These are phyloP conservation scores for Endoconidiophora polonica DNA, from an alignment of 2,329 filamentous ascomycete genomes.

Conservation along the genomic window DNA sequence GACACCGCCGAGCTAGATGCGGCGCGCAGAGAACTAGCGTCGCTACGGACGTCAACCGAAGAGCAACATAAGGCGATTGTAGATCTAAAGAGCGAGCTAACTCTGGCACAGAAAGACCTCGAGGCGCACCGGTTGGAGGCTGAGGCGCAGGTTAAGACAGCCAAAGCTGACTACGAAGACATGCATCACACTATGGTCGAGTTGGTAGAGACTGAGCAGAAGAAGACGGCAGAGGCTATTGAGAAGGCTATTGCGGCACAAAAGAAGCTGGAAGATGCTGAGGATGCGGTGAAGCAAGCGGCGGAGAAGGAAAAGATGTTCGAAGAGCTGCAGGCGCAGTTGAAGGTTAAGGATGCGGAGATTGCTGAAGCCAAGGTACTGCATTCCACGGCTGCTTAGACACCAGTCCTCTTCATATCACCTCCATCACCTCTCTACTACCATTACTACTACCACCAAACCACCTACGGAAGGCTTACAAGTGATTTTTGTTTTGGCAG, in stretches of 20 bases:
- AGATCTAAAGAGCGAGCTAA: slow-evolving; percentile 26
- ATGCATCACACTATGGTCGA: slow-evolving; percentile 46
- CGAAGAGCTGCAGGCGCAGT: slow-evolving; percentile 34
- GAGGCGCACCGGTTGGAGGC: slow-evolving; percentile 34
- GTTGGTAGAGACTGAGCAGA: slow-evolving; percentile 41
- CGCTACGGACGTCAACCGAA: slow-evolving; percentile 30
- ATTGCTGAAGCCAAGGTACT: slow-evolving; percentile 43
- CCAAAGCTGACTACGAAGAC: slow-evolving; percentile 42
- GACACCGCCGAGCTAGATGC: slow-evolving; percentile 38
- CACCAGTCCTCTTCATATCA: slow-evolving; percentile 10
- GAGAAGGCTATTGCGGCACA: slow-evolving; percentile 30
- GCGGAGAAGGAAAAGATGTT: slow-evolving; percentile 32
- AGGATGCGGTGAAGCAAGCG: slow-evolving; percentile 16
- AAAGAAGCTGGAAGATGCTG: slow-evolving; percentile 18
- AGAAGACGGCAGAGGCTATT: slow-evolving; percentile 34
- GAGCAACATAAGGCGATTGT: slow-evolving; percentile 22
- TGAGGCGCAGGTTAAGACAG: slow-evolving; percentile 36
- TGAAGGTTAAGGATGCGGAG: slow-evolving; percentile 48
- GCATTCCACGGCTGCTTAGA: slow-evolving; percentile 13
- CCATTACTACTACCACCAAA: slow-evolving; percentile 10
- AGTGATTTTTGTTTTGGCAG: slow-evolving; percentile 14
- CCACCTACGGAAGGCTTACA: slow-evolving; percentile 13
- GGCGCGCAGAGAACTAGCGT: slow-evolving; percentile 32
- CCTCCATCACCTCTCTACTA: slow-evolving; percentile 10
- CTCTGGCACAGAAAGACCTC: slow-evolving; percentile 34